Conservation (phyloP, 345 rosid genomes). For the Populus davidiana region DNA sequence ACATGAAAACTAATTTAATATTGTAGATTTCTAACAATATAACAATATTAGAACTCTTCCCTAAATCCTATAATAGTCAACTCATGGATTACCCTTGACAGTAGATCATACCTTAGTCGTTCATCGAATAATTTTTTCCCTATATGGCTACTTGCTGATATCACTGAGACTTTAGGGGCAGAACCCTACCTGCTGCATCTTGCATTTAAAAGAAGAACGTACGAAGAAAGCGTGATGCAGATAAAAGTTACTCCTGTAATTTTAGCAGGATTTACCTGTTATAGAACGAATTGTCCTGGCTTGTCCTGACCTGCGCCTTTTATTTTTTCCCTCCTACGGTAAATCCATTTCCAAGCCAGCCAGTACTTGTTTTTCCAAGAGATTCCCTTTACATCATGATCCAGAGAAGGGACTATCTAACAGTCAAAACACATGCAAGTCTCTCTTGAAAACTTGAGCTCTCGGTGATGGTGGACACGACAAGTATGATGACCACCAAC, state of each 20-base stretch:
- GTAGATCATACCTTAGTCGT: not conserved
- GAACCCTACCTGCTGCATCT: not conserved
- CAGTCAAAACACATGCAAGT: not conserved
- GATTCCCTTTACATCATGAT: not conserved
- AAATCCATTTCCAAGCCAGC: not conserved
- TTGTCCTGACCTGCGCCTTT: too few species aligned
- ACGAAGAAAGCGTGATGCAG: not conserved
- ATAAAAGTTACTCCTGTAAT: not conserved
- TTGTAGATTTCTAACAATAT: too few species aligned
- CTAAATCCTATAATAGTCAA: not conserved
- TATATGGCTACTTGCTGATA: not conserved
- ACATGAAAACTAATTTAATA: too few species aligned
- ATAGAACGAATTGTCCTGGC: not conserved
- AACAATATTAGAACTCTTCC: too few species aligned
- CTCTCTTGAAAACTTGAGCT: not conserved
- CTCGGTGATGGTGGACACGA: not conserved
- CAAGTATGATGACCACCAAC: constrained; percentile 10
- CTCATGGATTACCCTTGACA: not conserved
- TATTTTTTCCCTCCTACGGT: too few species aligned
- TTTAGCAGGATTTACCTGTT: not conserved
- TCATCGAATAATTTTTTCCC: not conserved
- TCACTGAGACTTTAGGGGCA: not conserved
- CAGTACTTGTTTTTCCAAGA: not conserved
- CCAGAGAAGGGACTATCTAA: not conserved
- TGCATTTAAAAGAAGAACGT: not conserved